phyloP scores from a whole-genome alignment of 257 asterid species.

The Solanum tarijense region DNA sequence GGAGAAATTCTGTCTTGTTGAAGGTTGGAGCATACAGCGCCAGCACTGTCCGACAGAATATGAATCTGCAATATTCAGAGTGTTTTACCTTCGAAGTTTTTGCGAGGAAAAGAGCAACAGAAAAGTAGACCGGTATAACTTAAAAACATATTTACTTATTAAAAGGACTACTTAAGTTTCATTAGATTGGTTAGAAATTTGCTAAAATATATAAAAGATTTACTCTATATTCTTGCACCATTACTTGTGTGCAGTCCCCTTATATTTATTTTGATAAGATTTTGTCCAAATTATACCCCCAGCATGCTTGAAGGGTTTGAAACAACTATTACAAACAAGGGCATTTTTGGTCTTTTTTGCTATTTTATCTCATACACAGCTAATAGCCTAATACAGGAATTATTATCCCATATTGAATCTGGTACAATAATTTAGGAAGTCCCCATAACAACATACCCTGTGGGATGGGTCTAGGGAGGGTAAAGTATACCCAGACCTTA shows the following conservation, averaged over 20 bases:
- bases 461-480: neutral
- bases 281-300: neutral
- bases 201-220: neutral
- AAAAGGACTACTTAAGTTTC: neutral
- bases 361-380: neutral
- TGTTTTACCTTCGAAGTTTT: neutral
- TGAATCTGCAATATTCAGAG: conserved; percentile 49
- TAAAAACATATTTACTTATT: neutral
- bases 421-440: neutral
- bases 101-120: neutral
- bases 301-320: neutral
- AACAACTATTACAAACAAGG: neutral
- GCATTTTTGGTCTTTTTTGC: neutral
- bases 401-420: neutral
- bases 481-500: neutral
- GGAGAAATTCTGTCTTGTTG: conserved; percentile 50
- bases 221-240: neutral
- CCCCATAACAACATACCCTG: neutral
- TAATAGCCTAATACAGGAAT: neutral
- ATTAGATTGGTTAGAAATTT: neutral
- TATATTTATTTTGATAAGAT: neutral
- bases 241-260: neutral
- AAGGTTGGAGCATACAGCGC: conserved; percentile 36
- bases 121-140: neutral
- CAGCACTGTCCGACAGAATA: conserved; percentile 69